Base-by-base conservation (phyloP, 1,139 yeast genomes). In the Zygoascus sp. region DNA sequence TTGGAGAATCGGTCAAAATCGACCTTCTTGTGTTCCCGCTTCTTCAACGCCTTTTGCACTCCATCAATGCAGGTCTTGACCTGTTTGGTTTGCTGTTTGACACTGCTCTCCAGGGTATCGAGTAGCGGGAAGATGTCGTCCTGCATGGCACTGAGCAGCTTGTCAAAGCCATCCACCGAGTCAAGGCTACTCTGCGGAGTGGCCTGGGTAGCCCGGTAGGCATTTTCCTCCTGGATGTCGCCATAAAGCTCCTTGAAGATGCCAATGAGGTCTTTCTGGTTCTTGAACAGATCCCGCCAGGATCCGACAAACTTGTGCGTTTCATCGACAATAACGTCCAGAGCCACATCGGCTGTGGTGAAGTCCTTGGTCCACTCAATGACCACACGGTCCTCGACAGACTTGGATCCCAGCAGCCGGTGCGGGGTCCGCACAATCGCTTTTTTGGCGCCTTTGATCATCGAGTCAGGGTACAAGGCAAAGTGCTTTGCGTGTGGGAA, bases 301-400 rank as follows among this genome's bases (percentile, higher is more conserved):
- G 69, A 63, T 19, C 59, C 57, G 21, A 68, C 61, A 27, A 72
- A 57, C 21, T 61, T 58, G 42, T 64, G 62, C 32, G 69, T 60
- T 49, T 75, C 79, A 16, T 60, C 52, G 6, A 57, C 54, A 22
- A 76, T 57, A 51, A 67, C 72, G 44, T 69, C 68, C 43, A 79
- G 58, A 1, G 79, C 82, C 44, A 64, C 66, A 15, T 72, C 65
- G 1, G 79, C 67, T 22, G 70, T 64, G 42, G 68, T 65, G 49
- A 77, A 59, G 51, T 77, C 81, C 50, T 72, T 70, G 44, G 72
- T 63, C 67, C 77, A 77, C 42, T 73, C 75, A 10, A 66, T 59
- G 27, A 78, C 68, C 40, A 76, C 61, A 50, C 75, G 74, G 57
- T 77, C 81, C 53, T 77, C 81, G 13, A 58, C 54, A 10, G 67